phyloP scores from a whole-genome alignment of 2,329 filamentous ascomycete species.

The Hypoxylon sp. region DNA sequence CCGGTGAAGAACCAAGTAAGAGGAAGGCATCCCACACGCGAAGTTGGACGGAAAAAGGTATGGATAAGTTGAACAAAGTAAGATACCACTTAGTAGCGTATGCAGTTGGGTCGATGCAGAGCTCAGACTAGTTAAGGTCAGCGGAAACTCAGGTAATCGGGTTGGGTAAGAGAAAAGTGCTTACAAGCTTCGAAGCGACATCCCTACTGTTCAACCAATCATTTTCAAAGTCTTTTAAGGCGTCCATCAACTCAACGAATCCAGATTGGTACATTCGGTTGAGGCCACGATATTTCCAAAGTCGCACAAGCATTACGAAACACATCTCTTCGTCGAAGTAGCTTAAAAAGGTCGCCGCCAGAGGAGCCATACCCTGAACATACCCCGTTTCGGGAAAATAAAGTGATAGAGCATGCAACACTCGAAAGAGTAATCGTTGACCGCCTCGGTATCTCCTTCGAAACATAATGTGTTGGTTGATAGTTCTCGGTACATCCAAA shows the following conservation, averaged over 20 bases:
- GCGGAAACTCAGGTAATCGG: constrained; percentile 7
- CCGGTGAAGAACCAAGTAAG: constrained; percentile 83
- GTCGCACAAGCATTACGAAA: constrained; percentile 95
- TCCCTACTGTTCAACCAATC: constrained; percentile 85
- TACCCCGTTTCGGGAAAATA: constrained; percentile 95
- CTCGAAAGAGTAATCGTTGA: constrained; percentile 90
- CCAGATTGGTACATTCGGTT: constrained; percentile 87
- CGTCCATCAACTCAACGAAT: constrained; percentile 88
- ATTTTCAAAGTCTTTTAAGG: constrained; percentile 86
- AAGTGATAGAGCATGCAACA: constrained; percentile 90
- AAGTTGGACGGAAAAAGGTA: constrained; percentile 93
- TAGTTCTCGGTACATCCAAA: constrained; percentile 94
- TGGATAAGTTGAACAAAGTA: constrained; percentile 96
- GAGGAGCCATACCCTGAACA: constrained; percentile 96
- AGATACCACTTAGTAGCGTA: constrained; percentile 98
- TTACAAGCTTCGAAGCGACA: constrained; percentile 84
- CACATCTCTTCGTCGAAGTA: constrained; percentile 97
- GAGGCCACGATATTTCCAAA: constrained; percentile 91
- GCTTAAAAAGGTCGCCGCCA: constrained; percentile 92
- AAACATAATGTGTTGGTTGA: constrained; percentile 98
- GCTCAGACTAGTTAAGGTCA: constrained; percentile 61
- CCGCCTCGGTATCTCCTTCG: constrained; percentile 90
- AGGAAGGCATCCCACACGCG: constrained; percentile 99
- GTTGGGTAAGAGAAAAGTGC: constrained; percentile 53
- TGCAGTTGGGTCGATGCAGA: constrained; percentile 88